Evolutionary conservation across 2,329 filamentous ascomycete species (phyloP).

Genomic region (Colletotrichum sp.): DNA sequence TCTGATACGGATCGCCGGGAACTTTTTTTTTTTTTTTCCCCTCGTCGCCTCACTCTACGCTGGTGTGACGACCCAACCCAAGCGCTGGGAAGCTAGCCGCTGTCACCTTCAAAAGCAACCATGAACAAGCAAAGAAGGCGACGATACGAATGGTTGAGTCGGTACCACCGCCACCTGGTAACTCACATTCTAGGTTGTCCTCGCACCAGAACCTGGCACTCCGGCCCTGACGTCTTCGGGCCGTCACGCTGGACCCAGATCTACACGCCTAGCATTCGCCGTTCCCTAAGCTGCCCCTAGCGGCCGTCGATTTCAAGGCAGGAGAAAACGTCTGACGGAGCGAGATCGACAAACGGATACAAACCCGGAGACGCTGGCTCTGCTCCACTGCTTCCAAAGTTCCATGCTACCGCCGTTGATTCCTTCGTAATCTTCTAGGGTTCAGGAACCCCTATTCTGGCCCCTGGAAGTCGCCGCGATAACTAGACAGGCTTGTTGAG

Average conservation of each 20-base stretch:
- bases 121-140: neutral
- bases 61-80: neutral
- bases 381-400: constrained; percentile 20
- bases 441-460: constrained; percentile 14
- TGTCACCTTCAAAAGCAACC: neutral
- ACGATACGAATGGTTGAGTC: neutral
- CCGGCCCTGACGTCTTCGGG: constrained; percentile 13
- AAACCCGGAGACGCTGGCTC: neutral
- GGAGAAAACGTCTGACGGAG: neutral
- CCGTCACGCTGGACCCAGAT: constrained; percentile 16
- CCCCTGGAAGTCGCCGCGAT: neutral
- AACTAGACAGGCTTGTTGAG: neutral
- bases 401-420: neutral
- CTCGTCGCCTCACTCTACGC: neutral
- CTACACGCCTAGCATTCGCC: constrained; percentile 10
- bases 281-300: constrained; percentile 2
- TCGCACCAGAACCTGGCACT: neutral
- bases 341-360: constrained; percentile 14
- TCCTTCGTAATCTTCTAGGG: constrained; percentile 2
- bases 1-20: neutral
- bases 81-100: neutral
- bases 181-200: neutral
- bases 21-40: neutral
- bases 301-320: neutral
- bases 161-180: neutral